A percentile compares a stretch with the other conserved stretches of the same genome.
Evolutionary conservation across 805 yeast genomes (phyloP).

Genomic region (Candida namnaoensis): DNA sequence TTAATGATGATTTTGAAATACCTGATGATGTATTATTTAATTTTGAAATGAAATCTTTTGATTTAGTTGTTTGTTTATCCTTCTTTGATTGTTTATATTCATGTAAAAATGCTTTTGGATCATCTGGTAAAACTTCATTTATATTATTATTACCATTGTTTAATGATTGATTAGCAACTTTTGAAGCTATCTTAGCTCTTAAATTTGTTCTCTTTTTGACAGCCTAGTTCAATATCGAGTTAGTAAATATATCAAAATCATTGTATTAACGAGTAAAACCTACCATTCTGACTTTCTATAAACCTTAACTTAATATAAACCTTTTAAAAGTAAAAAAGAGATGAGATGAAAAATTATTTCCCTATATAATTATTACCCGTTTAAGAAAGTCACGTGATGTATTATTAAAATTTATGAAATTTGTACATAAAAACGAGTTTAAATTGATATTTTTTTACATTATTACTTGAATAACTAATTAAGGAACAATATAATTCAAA

Average conservation of each 20-base stretch:
- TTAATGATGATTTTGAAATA: conserved; percentile 56
- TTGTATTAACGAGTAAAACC: background rate
- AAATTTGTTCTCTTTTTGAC: conserved; percentile 38
- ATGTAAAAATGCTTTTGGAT: conserved; percentile 40
- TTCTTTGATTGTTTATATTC: conserved; percentile 43
- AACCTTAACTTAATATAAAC: no score
- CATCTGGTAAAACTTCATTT: conserved; percentile 18
- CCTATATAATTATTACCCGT: no score
- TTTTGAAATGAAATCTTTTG: conserved; percentile 27
- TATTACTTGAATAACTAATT: no score
- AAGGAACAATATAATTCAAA: no score
- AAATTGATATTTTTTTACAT: no score
- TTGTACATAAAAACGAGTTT: no score
- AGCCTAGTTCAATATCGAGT: conserved; percentile 17
- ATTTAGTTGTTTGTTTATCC: conserved; percentile 36
- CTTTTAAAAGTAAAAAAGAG: no score
- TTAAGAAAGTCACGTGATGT: no score
- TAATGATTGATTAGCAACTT: conserved; percentile 3
- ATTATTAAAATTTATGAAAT: no score
- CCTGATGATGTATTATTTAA: conserved; percentile 26
- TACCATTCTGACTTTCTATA: background rate
- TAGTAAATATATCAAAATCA: background rate
- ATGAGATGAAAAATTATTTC: no score
- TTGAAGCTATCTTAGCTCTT: conserved; percentile 30
- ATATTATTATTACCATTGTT: background rate